Percentiles rank a stretch among this genome's conserved stretches.
Evolutionary conservation across 140 eudicot species (phyloP).

Genomic region (Eryngium alpinum): DNA sequence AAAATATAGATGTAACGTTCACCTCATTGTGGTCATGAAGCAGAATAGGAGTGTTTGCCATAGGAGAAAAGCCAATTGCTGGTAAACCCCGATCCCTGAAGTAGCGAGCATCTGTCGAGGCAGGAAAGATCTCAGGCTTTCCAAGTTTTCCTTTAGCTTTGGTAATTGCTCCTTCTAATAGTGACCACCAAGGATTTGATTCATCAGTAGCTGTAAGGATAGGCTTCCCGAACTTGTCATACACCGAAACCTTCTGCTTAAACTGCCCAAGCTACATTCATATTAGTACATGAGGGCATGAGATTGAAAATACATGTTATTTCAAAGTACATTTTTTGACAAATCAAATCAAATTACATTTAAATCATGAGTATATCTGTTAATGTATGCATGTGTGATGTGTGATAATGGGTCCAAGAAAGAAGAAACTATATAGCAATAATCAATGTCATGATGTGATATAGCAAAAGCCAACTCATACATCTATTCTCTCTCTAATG

Average conservation of each 20-base stretch:
- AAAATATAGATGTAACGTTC: not conserved
- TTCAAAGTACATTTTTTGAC: not conserved
- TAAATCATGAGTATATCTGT: not conserved
- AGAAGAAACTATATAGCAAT: not conserved
- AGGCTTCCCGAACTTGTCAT: conserved; percentile 69
- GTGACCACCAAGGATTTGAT: conserved; percentile 92
- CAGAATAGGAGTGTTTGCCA: conserved; percentile 89
- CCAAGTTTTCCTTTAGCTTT: conserved; percentile 61
- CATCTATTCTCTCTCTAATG: not conserved
- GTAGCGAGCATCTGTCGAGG: conserved; percentile 93
- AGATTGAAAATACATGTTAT: not conserved
- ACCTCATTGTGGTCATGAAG: conserved; percentile 98
- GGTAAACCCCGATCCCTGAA: conserved; percentile 71
- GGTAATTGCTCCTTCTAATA: conserved; percentile 64
- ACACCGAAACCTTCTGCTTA: conserved; percentile 56
- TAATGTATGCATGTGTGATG: not conserved
- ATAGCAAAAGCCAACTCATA: not conserved
- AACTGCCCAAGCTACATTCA: conserved; percentile 55
- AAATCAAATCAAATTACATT: not conserved
- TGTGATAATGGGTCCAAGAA: not conserved
- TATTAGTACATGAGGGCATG: conserved; percentile 9
- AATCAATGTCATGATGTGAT: not conserved
- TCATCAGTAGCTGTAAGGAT: conserved; percentile 51
- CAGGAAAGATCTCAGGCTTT: conserved; percentile 89
- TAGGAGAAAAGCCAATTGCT: conserved; percentile 95